Evolutionary conservation across 352 stramenopile species (phyloP).

Genomic region (Phytophthora parvispora): DNA sequence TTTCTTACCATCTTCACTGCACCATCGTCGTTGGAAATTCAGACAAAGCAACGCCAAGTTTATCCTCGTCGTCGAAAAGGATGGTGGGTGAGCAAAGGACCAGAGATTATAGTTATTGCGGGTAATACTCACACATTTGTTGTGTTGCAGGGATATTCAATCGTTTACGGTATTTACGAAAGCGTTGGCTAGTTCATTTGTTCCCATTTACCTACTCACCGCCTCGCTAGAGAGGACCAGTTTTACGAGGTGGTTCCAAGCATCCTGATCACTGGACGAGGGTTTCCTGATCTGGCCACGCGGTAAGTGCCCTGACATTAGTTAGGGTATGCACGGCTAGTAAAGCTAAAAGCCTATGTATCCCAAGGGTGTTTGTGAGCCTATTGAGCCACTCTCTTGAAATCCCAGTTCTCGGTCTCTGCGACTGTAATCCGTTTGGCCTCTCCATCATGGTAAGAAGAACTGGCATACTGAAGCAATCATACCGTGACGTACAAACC

Average conservation of each 20-base stretch:
- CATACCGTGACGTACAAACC: background rate
- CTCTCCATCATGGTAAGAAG: conserved; percentile 90
- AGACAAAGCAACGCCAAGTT: conserved; percentile 81
- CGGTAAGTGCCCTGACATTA: conserved; percentile 44
- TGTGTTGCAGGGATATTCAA: conserved; percentile 94
- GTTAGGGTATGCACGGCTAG: no score
- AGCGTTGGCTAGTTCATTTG: background rate
- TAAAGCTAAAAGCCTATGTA: no score
- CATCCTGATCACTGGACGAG: conserved; percentile 95
- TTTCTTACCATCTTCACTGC: background rate
- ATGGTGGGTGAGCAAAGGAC: conserved; percentile 64
- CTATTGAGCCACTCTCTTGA: conserved; percentile 74
- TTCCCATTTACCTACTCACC: background rate
- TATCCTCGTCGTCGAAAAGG: conserved; percentile 97
- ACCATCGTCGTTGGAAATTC: background rate
- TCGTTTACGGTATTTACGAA: conserved; percentile 69
- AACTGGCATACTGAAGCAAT: background rate
- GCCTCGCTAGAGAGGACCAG: conserved; percentile 69
- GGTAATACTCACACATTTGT: conserved; percentile 51
- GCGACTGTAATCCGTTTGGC: conserved; percentile 97
- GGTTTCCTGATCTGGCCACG: conserved; percentile 96
- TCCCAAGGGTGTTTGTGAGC: conserved; percentile 85
- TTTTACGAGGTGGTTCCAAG: conserved; percentile 92
- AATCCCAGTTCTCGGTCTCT: conserved; percentile 93
- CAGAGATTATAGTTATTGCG: background rate